Evolutionary conservation across 2,329 filamentous ascomycete species (phyloP).

Genomic region (Leptographium procerum): DNA sequence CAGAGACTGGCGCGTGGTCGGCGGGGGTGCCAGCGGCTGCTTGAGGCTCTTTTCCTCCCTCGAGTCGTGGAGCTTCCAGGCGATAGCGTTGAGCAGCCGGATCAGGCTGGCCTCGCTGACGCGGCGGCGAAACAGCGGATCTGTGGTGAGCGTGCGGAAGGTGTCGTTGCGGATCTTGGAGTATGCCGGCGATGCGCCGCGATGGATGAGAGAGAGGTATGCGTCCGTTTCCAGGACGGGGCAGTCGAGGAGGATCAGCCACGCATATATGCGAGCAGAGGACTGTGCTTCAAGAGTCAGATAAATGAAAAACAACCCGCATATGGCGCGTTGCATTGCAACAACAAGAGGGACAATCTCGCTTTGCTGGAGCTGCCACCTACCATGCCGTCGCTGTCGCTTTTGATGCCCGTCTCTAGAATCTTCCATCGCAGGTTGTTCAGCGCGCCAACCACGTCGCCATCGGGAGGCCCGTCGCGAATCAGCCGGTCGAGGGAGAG

Average conservation of each 20-base stretch:
- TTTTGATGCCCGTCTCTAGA: slow-evolving; percentile 62
- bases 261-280: slow-evolving; percentile 84
- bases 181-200: slow-evolving; percentile 88
- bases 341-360: slow-evolving; percentile 1
- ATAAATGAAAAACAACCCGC: too few species aligned
- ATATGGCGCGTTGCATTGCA: too few species aligned
- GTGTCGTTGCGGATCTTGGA: slow-evolving; percentile 98
- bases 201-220: slow-evolving; percentile 83
- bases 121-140: slow-evolving; percentile 89
- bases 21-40: background rate
- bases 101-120: slow-evolving; percentile 95
- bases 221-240: slow-evolving; percentile 74
- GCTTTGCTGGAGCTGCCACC: slow-evolving; percentile 10
- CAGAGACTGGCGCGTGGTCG: slow-evolving; percentile 14
- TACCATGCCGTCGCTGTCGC: slow-evolving; percentile 74
- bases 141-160: slow-evolving; percentile 89
- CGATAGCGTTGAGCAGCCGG: slow-evolving; percentile 84
- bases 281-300: slow-evolving; percentile 48
- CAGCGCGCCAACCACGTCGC: slow-evolving; percentile 54
- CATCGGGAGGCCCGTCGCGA: slow-evolving; percentile 66
- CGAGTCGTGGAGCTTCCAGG: slow-evolving; percentile 84
- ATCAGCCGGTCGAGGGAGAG: slow-evolving; percentile 64
- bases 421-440: slow-evolving; percentile 64
- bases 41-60: slow-evolving; percentile 31
- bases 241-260: slow-evolving; percentile 86